Evolutionary conservation across 768 basidiomycete species (phyloP).

Genomic region (Russula lepida): DNA sequence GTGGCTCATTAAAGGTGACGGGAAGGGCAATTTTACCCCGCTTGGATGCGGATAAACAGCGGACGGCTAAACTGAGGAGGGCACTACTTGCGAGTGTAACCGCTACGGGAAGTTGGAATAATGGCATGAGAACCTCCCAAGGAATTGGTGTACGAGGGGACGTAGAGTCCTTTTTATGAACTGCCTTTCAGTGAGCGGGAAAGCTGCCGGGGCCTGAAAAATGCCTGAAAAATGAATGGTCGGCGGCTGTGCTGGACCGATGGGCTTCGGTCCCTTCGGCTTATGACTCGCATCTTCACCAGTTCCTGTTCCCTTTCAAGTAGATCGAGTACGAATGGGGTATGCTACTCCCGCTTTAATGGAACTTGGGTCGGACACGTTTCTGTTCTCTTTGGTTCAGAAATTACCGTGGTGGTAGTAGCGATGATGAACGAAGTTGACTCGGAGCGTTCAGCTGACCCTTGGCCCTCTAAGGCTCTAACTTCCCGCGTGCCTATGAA

Average conservation of each 20-base stretch:
- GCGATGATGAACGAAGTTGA: too few relatives aligned
- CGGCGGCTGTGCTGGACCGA: neutral
- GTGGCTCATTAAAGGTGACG: slow-evolving; percentile 25
- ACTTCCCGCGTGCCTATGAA: too few relatives aligned
- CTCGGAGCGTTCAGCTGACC: too few relatives aligned
- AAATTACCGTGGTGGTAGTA: too few relatives aligned
- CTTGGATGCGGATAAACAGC: slow-evolving; percentile 33
- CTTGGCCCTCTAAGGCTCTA: too few relatives aligned
- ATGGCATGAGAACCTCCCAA: slow-evolving; percentile 39
- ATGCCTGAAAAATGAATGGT: too few relatives aligned
- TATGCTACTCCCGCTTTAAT: neutral
- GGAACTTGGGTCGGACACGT: too few relatives aligned
- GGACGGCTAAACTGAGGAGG: slow-evolving; percentile 36
- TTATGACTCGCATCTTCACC: neutral
- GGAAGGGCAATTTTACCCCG: slow-evolving; percentile 49
- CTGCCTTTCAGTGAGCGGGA: neutral
- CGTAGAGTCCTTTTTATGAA: neutral
- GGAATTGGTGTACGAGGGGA: neutral
- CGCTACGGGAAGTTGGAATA: slow-evolving; percentile 50
- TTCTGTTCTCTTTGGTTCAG: too few relatives aligned
- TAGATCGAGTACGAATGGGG: neutral
- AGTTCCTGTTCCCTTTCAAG: neutral
- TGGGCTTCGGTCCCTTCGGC: too few relatives aligned
- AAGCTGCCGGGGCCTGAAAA: neutral
- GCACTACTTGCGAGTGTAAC: slow-evolving; percentile 37